These are phyloP conservation scores for Deinandra increscens DNA, from an alignment of 129 eudicot genomes.

Conservation along the genomic window DNA sequence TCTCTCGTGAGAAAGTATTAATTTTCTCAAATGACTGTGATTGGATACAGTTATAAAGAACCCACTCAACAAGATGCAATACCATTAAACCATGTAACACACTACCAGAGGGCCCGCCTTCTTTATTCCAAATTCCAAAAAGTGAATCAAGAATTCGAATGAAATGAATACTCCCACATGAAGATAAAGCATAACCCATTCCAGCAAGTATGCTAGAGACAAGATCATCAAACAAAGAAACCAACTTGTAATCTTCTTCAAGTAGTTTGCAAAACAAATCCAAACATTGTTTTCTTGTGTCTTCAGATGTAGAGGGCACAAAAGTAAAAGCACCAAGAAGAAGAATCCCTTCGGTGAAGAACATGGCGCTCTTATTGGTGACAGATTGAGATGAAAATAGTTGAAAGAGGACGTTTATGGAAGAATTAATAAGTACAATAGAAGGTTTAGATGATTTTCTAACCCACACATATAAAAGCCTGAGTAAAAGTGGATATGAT, in stretches of 20 bases:
- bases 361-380: conserved; percentile 39
- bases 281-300: conserved; percentile 53
- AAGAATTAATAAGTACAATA: conserved; percentile 43
- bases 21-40: conserved; percentile 55
- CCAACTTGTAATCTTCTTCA: conserved; percentile 46
- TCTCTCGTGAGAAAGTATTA: conserved; percentile 31
- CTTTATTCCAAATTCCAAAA: conserved; percentile 58
- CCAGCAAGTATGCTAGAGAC: conserved; percentile 75
- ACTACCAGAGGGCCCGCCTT: conserved; percentile 50
- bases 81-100: conserved; percentile 69
- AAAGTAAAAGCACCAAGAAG: conserved; percentile 71
- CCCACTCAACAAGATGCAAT: conserved; percentile 92
- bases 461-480: conserved; percentile 81
- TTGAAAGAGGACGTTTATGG: conserved; percentile 42
- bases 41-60: conserved; percentile 48
- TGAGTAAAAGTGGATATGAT: conserved; percentile 68
- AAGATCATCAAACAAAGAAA: conserved; percentile 44
- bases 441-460: conserved; percentile 79
- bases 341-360: conserved; percentile 66
- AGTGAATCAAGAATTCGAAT: conserved; percentile 49
- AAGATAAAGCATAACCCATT: conserved; percentile 70
- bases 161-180: conserved; percentile 43
- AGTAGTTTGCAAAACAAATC: conserved; percentile 59
- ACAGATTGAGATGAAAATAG: conserved; percentile 42
- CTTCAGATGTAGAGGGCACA: conserved; percentile 51